Conservation (phyloP, 1,284 basidiomycete species). For the Fomitopsis betulina region DNA sequence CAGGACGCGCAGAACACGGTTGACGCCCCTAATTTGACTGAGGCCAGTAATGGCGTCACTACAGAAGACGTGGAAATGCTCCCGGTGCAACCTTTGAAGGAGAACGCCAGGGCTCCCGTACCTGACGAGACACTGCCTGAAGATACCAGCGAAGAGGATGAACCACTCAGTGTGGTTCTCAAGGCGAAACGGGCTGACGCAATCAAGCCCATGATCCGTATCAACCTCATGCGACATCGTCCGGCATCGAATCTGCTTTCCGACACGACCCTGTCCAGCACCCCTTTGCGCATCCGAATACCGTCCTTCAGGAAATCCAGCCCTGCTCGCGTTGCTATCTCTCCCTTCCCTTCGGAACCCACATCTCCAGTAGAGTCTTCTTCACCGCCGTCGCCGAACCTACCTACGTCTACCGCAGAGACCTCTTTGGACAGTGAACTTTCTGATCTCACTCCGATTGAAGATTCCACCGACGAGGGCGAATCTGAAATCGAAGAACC, state of each 20-base stretch:
- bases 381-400: not conserved
- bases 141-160: not conserved
- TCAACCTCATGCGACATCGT: not conserved
- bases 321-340: not conserved
- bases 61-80: not conserved
- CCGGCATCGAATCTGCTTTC: not conserved
- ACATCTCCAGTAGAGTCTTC: not conserved
- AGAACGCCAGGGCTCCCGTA: not conserved
- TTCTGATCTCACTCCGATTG: conserved; percentile 21
- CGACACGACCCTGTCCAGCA: not conserved
- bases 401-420: not conserved
- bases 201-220: not conserved
- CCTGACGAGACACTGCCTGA: not conserved
- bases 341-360: not conserved
- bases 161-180: not conserved
- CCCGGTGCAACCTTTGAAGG: not conserved
- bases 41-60: too few species aligned
- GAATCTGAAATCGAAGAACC: conserved; percentile 16
- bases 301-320: not conserved
- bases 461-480: conserved; percentile 15
- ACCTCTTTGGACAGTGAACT: conserved; percentile 17
- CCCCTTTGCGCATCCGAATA: not conserved
- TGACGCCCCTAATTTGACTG: not conserved
- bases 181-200: not conserved
- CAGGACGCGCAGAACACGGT: not conserved